Conservation (phyloP, 164 flowering plant genomes). For the Berberis thunbergii region DNA sequence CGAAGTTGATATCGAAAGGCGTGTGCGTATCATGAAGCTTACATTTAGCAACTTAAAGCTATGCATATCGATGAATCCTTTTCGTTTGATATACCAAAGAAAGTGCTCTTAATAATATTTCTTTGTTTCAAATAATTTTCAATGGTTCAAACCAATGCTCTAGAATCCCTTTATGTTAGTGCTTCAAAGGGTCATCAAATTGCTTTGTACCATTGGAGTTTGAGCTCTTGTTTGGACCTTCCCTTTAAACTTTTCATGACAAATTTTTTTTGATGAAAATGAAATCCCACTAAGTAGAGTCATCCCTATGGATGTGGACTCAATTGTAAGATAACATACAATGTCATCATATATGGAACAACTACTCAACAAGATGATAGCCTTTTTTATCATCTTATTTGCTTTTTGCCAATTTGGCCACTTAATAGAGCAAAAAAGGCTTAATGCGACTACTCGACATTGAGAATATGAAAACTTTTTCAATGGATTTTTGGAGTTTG, state of each 20-base stretch:
- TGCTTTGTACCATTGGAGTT: slow-evolving; percentile 9
- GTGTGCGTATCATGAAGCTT: too few species aligned
- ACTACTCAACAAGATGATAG: too few species aligned
- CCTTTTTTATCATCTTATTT: not conserved
- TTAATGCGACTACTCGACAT: slow-evolving; percentile 44
- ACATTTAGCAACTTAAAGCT: too few species aligned
- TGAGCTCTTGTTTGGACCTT: slow-evolving; percentile 5
- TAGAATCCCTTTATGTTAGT: slow-evolving; percentile 13
- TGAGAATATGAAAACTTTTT: slow-evolving; percentile 7
- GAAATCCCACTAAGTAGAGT: slow-evolving; percentile 9
- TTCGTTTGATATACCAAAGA: too few species aligned
- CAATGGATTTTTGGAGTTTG: not conserved
- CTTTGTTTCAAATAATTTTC: not conserved
- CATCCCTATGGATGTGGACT: slow-evolving; percentile 14
- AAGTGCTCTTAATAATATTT: too few species aligned
- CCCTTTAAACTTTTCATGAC: slow-evolving; percentile 1
- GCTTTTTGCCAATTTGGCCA: slow-evolving; percentile 11
- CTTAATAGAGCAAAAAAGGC: slow-evolving; percentile 7
- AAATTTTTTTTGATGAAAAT: not conserved
- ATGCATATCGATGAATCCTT: too few species aligned
- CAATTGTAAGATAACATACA: not conserved
- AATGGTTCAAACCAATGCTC: slow-evolving; percentile 20
- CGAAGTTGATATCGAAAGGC: too few species aligned
- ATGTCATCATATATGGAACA: slow-evolving; percentile 2
- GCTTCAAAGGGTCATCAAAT: slow-evolving; percentile 8